Conservation (phyloP, 306 rosid genomes). For the Prunus fruticosa region DNA sequence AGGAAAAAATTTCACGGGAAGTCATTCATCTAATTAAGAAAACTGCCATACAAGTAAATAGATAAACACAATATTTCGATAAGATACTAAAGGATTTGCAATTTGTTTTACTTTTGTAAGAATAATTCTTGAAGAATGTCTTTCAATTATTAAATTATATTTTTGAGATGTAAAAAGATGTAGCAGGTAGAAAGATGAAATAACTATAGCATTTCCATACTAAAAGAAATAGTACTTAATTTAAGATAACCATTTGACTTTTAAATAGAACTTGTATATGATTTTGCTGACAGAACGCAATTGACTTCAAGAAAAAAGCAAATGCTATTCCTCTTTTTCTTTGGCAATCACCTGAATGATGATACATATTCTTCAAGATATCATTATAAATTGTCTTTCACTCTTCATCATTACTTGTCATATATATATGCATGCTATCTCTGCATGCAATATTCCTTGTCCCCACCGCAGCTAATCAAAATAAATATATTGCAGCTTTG, state of each 20-base stretch:
- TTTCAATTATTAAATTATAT: no score
- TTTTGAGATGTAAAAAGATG: no score
- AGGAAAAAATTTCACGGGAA: no score
- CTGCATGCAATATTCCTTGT: not conserved
- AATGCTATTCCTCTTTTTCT: constrained; percentile 9
- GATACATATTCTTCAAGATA: not conserved
- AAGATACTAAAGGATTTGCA: no score
- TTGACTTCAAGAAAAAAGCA: constrained; percentile 30
- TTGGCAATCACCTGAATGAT: constrained; percentile 35
- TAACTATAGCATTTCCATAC: not conserved
- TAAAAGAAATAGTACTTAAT: constrained; percentile 6
- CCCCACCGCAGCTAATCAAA: not conserved
- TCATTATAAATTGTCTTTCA: constrained; percentile 8
- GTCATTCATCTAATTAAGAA: no score
- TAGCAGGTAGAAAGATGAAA: not conserved
- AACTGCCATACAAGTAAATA: no score
- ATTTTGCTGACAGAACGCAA: not conserved
- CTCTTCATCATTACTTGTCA: constrained; percentile 28
- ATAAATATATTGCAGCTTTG: not conserved
- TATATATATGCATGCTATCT: not conserved
- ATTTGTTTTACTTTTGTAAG: no score
- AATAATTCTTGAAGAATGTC: no score
- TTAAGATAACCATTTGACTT: constrained; percentile 26
- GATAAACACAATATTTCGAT: no score
- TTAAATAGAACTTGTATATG: not conserved